A percentile compares a stretch with the other conserved stretches of the same genome.
These are phyloP conservation scores for Scleromitrula shiraiana DNA, from an alignment of 2,329 filamentous ascomycete genomes.

Conservation along the genomic window DNA sequence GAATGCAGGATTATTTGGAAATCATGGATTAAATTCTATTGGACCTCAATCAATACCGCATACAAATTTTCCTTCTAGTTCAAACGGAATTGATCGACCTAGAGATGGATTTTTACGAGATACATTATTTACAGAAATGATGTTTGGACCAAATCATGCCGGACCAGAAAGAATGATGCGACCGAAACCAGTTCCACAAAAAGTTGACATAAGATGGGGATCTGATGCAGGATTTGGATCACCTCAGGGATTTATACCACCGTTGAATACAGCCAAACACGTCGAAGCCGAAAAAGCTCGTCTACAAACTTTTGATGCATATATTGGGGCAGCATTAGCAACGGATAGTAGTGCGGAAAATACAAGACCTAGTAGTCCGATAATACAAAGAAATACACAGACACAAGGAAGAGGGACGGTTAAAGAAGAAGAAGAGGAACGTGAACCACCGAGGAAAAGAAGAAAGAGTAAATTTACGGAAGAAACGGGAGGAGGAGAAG, in stretches of 20 bases:
- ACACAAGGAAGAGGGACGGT: not conserved
- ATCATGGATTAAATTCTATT: slow-evolving; percentile 14
- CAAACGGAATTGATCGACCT: slow-evolving; percentile 12
- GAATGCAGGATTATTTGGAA: slow-evolving; percentile 17
- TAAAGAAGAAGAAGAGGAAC: slow-evolving; percentile 28
- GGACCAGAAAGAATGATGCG: slow-evolving; percentile 5
- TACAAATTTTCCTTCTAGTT: slow-evolving; percentile 9
- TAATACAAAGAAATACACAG: not conserved
- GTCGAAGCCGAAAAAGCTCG: slow-evolving; percentile 49
- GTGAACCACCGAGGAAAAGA: slow-evolving; percentile 42
- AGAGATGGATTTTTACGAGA: slow-evolving; percentile 18
- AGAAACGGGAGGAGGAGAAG: slow-evolving; percentile 38
- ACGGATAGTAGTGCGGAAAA: slow-evolving; percentile 47
- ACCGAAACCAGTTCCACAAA: slow-evolving; percentile 20
- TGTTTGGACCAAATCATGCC: slow-evolving; percentile 19
- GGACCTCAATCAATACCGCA: slow-evolving; percentile 24
- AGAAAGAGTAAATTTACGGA: slow-evolving; percentile 44
- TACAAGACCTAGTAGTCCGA: slow-evolving; percentile 39
- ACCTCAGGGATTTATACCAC: slow-evolving; percentile 50
- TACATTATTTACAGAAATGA: slow-evolving; percentile 21
- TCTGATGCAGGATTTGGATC: slow-evolving; percentile 58
- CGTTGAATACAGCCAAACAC: slow-evolving; percentile 47
- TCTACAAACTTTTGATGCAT: slow-evolving; percentile 49
- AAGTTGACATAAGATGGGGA: slow-evolving; percentile 51
- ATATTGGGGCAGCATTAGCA: slow-evolving; percentile 27